Evolutionary conservation across 2,329 filamentous ascomycete species (phyloP).

Genomic region (Tolypocladium tropicale): DNA sequence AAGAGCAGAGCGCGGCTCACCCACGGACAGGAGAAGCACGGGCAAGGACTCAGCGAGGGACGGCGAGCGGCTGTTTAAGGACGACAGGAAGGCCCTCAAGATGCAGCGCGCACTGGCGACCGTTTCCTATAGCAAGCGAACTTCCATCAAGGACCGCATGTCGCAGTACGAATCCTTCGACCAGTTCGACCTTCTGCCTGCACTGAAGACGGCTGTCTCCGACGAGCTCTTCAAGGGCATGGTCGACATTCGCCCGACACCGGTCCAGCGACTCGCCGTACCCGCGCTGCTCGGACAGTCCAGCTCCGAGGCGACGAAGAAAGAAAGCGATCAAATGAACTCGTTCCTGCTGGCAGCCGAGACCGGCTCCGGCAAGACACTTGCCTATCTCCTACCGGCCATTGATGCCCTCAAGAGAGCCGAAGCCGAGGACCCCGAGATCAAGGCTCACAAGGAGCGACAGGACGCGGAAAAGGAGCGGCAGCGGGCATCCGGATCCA

Average conservation of each 20-base stretch:
- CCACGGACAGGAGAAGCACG: not conserved
- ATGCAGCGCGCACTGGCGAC: conserved; percentile 78
- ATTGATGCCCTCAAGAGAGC: conserved; percentile 77
- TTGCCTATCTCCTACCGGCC: conserved; percentile 80
- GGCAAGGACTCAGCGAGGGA: conserved; percentile 14
- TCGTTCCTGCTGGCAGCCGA: conserved; percentile 81
- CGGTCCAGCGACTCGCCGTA: conserved; percentile 82
- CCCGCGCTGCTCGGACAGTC: conserved; percentile 61
- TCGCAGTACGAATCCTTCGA: conserved; percentile 68
- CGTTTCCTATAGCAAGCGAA: conserved; percentile 62
- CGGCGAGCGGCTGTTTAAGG: conserved; percentile 22
- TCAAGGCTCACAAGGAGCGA: conserved; percentile 46
- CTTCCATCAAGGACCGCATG: conserved; percentile 43
- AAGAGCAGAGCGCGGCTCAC: conserved; percentile 5
- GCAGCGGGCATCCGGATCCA: conserved; percentile 41
- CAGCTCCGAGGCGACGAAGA: conserved; percentile 13
- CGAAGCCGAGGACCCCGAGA: conserved; percentile 49
- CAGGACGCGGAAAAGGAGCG: conserved; percentile 45
- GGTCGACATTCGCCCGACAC: conserved; percentile 69
- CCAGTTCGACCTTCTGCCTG: conserved; percentile 64
- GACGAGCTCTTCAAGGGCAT: conserved; percentile 67
- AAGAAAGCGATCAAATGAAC: conserved; percentile 27
- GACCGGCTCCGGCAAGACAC: conserved; percentile 92
- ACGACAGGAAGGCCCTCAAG: conserved; percentile 66
- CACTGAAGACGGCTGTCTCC: conserved; percentile 59